Evolutionary conservation across 306 rosid species (phyloP).

Genomic region (Alnus rubra): DNA sequence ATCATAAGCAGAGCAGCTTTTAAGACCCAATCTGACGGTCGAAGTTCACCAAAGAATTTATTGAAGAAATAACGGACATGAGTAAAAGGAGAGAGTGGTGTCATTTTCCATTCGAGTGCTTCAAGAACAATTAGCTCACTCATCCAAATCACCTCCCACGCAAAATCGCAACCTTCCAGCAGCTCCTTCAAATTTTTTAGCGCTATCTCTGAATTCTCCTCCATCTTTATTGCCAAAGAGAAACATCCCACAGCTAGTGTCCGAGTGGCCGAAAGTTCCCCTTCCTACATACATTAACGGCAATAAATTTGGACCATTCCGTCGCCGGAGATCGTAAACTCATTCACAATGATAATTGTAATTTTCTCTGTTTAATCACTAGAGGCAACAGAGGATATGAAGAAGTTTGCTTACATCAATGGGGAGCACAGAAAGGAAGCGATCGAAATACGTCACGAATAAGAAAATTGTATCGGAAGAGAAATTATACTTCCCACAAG

Average conservation of each 20-base stretch:
- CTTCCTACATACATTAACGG: constrained; percentile 44
- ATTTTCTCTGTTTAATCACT: no score
- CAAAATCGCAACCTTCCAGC: constrained; percentile 26
- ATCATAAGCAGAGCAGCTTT: constrained; percentile 50
- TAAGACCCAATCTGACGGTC: constrained; percentile 39
- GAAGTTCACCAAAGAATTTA: constrained; percentile 48
- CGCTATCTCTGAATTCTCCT: constrained; percentile 61
- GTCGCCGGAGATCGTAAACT: neutral
- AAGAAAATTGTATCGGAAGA: constrained; percentile 57
- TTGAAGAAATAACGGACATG: constrained; percentile 60
- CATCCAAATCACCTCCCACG: constrained; percentile 45
- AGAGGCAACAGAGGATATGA: no score
- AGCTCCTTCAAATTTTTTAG: neutral
- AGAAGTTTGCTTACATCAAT: constrained; percentile 53
- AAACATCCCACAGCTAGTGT: constrained; percentile 69
- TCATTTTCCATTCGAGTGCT: constrained; percentile 84
- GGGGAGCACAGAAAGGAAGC: constrained; percentile 61
- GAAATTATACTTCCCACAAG: constrained; percentile 54
- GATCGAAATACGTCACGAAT: constrained; percentile 74
- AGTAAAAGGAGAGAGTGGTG: constrained; percentile 72
- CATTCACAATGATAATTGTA: no score
- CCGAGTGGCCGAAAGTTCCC: constrained; percentile 66
- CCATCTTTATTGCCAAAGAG: constrained; percentile 89
- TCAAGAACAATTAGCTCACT: constrained; percentile 67
- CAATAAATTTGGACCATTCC: neutral